Conservation (phyloP, 768 basidiomycete genomes). For the Leccinum olivaceopallidum region DNA sequence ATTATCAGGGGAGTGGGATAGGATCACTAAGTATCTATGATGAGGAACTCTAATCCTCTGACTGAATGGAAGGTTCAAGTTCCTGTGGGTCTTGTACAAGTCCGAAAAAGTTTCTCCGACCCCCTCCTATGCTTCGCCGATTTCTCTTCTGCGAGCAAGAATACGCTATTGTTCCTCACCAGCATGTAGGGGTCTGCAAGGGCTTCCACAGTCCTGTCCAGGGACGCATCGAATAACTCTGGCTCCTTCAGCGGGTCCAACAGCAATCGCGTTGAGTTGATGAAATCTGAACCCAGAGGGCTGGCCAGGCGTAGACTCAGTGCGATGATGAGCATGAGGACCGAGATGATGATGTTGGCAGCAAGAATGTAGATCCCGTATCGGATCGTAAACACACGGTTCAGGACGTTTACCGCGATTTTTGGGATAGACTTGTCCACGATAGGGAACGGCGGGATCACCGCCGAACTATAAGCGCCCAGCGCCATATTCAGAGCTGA, state of each 20-base stretch:
- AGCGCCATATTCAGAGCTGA: not conserved
- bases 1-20: too few relatives aligned
- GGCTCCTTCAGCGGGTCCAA: conserved; percentile 9
- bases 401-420: not conserved
- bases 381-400: not conserved
- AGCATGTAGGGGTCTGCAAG: not conserved
- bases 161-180: not conserved
- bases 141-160: not conserved
- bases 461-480: not conserved
- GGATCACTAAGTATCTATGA: too few relatives aligned
- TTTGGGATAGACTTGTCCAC: too few relatives aligned
- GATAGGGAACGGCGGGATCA: not conserved
- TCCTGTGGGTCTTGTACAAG: not conserved
- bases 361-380: not conserved
- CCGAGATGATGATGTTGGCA: not conserved
- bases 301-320: conserved; percentile 2
- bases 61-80: not conserved
- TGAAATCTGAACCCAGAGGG: conserved; percentile 10
- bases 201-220: not conserved
- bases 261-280: not conserved
- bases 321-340: conserved; percentile 4
- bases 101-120: not conserved
- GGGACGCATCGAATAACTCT: conserved; percentile 11
- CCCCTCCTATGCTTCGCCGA: not conserved
- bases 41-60: not conserved